Conservation (phyloP, 768 basidiomycete species). For the Leucocoprinus sp. region DNA sequence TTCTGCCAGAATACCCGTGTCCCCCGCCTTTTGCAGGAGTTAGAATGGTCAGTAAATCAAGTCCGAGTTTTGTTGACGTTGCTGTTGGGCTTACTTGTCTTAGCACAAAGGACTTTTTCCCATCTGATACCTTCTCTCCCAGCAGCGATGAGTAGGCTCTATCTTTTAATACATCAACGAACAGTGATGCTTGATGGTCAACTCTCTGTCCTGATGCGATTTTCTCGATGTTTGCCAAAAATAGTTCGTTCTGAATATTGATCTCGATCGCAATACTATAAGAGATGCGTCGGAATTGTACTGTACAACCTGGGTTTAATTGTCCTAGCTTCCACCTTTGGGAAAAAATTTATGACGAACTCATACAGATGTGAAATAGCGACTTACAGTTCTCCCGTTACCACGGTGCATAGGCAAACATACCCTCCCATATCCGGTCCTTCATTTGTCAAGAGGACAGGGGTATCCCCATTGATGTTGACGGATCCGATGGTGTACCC, state of each 20-base stretch:
- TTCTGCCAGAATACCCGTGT: constrained; percentile 55
- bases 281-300: constrained; percentile 44
- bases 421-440: constrained; percentile 61
- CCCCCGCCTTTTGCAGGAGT: constrained; percentile 40
- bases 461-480: constrained; percentile 64
- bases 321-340: constrained; percentile 64
- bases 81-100: constrained; percentile 37
- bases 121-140: background rate
- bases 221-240: constrained; percentile 24
- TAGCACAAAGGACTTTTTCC: constrained; percentile 29
- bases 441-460: constrained; percentile 55
- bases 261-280: constrained; percentile 28
- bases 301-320: constrained; percentile 43
- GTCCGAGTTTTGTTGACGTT: background rate
- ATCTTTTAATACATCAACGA: background rate
- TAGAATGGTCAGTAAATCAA: background rate
- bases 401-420: constrained; percentile 46
- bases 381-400: constrained; percentile 41
- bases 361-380: background rate
- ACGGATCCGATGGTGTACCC: constrained; percentile 47
- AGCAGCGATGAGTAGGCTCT: background rate
- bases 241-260: constrained; percentile 17
- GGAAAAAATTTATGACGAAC: background rate
- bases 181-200: background rate
- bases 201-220: background rate